Conservation (phyloP, 2,329 filamentous ascomycete genomes). For the Penicillium sp. region DNA sequence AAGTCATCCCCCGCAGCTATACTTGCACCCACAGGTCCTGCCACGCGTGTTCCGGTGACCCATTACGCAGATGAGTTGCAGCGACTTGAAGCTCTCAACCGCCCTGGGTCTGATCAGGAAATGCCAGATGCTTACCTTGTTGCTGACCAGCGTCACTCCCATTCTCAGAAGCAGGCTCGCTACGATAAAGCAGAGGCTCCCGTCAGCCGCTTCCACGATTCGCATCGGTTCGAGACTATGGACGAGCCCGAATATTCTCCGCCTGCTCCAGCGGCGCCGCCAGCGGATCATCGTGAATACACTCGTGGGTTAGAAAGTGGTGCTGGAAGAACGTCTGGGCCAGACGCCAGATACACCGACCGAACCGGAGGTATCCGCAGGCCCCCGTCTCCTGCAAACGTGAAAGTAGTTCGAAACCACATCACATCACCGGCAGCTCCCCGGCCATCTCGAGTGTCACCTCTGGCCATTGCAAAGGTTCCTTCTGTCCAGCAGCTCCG, state of each 20-base stretch:
- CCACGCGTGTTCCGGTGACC: constrained; percentile 33
- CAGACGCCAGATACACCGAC: constrained; percentile 41
- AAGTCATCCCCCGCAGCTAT: constrained; percentile 29
- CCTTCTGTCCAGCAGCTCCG: constrained; percentile 55
- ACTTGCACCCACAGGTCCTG: constrained; percentile 29
- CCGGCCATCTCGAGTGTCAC: constrained; percentile 68
- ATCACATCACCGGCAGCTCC: constrained; percentile 71
- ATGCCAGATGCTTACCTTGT: constrained; percentile 38
- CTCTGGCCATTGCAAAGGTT: constrained; percentile 53
- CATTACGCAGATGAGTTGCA: constrained; percentile 35
- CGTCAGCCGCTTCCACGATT: constrained; percentile 19
- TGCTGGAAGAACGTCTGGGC: constrained; percentile 36
- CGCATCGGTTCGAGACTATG: constrained; percentile 31
- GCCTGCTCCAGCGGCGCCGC: constrained; percentile 39
- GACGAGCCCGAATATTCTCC: constrained; percentile 51
- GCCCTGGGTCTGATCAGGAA: constrained; percentile 36
- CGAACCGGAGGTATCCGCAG: constrained; percentile 41
- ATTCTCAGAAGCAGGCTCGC: constrained; percentile 29
- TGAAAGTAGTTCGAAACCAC: constrained; percentile 68
- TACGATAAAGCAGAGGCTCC: constrained; percentile 19
- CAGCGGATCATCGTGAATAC: constrained; percentile 28
- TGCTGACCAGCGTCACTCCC: constrained; percentile 34
- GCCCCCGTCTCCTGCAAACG: constrained; percentile 37
- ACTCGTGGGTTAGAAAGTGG: constrained; percentile 21
- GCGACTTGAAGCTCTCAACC: constrained; percentile 38